phyloP scores from a whole-genome alignment of 2,329 filamentous ascomycete genomes.

The Talaromyces sp. region DNA sequence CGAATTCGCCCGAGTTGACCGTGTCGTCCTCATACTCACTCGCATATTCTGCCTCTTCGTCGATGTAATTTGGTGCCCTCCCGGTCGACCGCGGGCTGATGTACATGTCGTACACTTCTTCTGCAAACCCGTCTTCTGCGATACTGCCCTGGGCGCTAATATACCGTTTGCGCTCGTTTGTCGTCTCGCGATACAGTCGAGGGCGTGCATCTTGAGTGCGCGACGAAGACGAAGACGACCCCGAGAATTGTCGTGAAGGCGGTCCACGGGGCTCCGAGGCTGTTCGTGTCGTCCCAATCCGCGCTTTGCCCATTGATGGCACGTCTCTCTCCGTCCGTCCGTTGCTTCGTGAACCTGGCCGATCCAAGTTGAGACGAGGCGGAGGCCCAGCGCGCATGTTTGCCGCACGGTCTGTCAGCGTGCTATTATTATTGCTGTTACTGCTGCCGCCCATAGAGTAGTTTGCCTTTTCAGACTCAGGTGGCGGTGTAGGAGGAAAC shows the following conservation, averaged over 20 bases:
- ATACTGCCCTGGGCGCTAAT: conserved; percentile 24
- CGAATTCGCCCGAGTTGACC: conserved; percentile 72
- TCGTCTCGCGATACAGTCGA: conserved; percentile 28
- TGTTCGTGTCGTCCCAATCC: conserved; percentile 45
- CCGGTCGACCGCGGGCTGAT: conserved; percentile 47
- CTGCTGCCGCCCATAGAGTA: conserved; percentile 15
- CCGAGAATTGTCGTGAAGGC: conserved; percentile 26
- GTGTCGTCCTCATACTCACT: conserved; percentile 54
- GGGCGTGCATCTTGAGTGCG: conserved; percentile 23
- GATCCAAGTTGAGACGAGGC: conserved; percentile 40
- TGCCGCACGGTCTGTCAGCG: conserved; percentile 42
- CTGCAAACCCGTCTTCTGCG: conserved; percentile 29
- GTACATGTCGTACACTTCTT: conserved; percentile 62
- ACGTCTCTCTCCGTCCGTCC: conserved; percentile 29
- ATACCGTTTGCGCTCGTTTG: conserved; percentile 21
- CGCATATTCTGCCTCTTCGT: conserved; percentile 67
- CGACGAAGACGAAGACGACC: conserved; percentile 13
- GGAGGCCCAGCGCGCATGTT: conserved; percentile 45
- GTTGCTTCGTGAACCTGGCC: conserved; percentile 20
- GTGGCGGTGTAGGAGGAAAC: conserved; percentile 97
- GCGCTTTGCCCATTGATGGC: conserved; percentile 30
- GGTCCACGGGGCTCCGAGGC: conserved; percentile 49
- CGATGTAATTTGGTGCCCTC: conserved; percentile 59
- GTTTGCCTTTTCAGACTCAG: conserved; percentile 67
- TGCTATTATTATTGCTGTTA: conserved; percentile 22